These are phyloP conservation scores for Leccinum angustisporum DNA, from an alignment of 1,284 basidiomycete genomes.

Conservation along the genomic window DNA sequence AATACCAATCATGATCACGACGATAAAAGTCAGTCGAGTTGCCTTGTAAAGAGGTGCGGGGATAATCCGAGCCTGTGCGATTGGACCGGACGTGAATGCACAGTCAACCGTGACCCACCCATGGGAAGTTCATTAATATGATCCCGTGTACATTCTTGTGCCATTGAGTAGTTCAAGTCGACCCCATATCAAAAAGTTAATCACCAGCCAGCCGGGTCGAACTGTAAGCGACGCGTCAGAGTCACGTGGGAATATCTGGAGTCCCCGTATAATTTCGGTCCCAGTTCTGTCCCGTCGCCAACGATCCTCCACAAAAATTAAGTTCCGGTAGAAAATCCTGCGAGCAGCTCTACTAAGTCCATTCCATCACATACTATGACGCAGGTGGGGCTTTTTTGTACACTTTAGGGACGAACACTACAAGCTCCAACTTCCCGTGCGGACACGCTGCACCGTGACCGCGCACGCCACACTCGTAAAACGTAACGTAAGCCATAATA, in stretches of 20 bases:
- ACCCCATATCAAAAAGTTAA: neutral
- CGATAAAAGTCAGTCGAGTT: slow-evolving; percentile 1
- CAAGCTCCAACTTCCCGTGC: neutral
- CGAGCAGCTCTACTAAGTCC: neutral
- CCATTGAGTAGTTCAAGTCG: neutral
- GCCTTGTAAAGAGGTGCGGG: slow-evolving; percentile 2
- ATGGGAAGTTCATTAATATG: neutral
- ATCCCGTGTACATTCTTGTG: neutral
- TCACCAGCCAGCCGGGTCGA: no score
- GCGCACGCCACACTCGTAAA: neutral
- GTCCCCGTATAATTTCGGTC: neutral
- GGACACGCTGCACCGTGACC: neutral
- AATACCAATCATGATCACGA: neutral
- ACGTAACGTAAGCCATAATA: neutral
- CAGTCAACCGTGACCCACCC: neutral
- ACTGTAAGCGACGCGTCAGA: neutral
- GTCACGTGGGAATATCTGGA: neutral
- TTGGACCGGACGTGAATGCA: neutral
- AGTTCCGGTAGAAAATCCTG: neutral
- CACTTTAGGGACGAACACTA: neutral
- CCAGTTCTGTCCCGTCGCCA: neutral
- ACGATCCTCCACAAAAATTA: neutral
- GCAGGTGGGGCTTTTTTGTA: neutral
- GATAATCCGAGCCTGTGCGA: slow-evolving; percentile 1
- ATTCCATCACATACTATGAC: neutral